Percentiles rank a stretch among this genome's conserved stretches.
Evolutionary conservation across 2,329 filamentous ascomycete species (phyloP).

Genomic region (Arthrobotrys conoides): DNA sequence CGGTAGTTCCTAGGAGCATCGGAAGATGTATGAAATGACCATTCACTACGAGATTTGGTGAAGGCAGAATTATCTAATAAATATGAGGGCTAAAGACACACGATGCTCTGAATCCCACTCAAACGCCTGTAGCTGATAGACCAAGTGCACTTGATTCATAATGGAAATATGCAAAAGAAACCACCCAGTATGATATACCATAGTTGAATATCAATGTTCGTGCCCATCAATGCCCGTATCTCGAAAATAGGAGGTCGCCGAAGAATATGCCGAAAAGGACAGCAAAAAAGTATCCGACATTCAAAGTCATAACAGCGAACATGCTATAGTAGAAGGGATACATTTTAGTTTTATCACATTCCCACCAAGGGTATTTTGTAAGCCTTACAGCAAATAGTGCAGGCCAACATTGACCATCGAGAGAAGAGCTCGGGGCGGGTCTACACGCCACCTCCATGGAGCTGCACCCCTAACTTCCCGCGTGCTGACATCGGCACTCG

Average conservation of each 20-base stretch:
- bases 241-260: conserved; percentile 85
- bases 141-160: background rate
- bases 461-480: conserved; percentile 71
- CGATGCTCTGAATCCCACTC: background rate
- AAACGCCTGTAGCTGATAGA: conserved; percentile 20
- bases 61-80: conserved; percentile 5
- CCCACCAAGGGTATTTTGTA: background rate
- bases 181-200: background rate
- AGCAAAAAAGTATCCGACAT: conserved; percentile 86
- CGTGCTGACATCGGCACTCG: conserved; percentile 33
- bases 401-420: conserved; percentile 81
- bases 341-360: conserved; percentile 13
- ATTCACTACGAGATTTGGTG: background rate
- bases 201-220: background rate
- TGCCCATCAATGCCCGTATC: conserved; percentile 68
- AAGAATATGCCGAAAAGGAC: conserved; percentile 84
- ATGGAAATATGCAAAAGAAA: conserved; percentile 2
- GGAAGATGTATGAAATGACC: background rate
- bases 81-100: background rate
- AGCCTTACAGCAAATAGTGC: conserved; percentile 84
- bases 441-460: conserved; percentile 86
- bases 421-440: conserved; percentile 79
- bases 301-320: conserved; percentile 92
- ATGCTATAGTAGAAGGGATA: conserved; percentile 73
- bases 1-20: background rate